Conservation (phyloP, 768 basidiomycete genomes). For the Termitomyces sp. region DNA sequence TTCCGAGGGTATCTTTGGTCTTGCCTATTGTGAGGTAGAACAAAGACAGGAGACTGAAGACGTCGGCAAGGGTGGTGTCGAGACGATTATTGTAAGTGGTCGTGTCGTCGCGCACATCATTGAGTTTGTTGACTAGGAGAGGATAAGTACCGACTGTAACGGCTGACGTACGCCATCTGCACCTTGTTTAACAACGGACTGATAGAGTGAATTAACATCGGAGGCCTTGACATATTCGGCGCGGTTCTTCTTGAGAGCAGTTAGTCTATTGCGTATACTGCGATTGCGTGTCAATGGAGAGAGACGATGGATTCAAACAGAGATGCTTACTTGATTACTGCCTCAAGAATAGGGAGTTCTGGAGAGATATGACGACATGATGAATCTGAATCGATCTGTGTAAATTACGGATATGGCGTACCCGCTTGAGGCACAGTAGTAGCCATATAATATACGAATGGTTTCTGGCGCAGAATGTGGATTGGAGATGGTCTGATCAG, state of each 20-base stretch:
- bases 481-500: background rate
- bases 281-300: constrained; percentile 12
- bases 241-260: constrained; percentile 90
- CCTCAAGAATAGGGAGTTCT: constrained; percentile 94
- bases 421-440: constrained; percentile 80
- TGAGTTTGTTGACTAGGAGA: constrained; percentile 76
- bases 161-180: background rate
- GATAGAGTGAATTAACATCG: constrained; percentile 92
- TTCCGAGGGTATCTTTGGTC: constrained; percentile 90
- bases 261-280: constrained; percentile 93
- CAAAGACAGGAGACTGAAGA: constrained; percentile 90
- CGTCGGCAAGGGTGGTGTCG: constrained; percentile 93
- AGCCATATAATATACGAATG: constrained; percentile 41
- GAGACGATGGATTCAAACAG: constrained; percentile 13
- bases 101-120: constrained; percentile 82
- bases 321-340: constrained; percentile 77
- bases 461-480: background rate
- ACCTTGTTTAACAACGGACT: constrained; percentile 93
- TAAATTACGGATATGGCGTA: constrained; percentile 26
- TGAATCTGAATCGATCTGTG: constrained; percentile 5
- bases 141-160: background rate
- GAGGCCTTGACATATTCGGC: constrained; percentile 90
- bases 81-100: constrained; percentile 81
- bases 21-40: constrained; percentile 99
- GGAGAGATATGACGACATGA: constrained; percentile 23